Base-by-base conservation (phyloP, 345 rosid genomes). In the Brassica incana region DNA sequence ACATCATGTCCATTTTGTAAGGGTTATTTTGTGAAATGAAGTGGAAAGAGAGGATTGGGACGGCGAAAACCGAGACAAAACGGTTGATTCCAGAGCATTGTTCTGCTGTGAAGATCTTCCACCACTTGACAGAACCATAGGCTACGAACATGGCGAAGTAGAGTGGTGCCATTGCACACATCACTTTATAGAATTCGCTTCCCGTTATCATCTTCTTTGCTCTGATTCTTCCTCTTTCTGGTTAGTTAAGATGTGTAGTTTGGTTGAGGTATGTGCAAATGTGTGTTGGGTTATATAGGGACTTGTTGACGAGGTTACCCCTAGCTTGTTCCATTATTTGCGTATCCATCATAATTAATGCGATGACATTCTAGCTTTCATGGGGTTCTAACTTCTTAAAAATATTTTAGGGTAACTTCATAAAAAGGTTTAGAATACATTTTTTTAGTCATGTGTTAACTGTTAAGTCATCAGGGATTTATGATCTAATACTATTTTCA, bases 71-170 rank as follows among this genome's bases (percentile, higher is more conserved):
- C 23, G 99, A 97, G 52, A 95, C 99, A 64, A 95, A 95, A 23
- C 99, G 97, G 84, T 95, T 95, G 86, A 95, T 95, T 43, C 99
- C 99, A 6, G 99, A 91, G 78, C 99, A 95, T 76, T 95, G 99
- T n/a, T 88, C 89, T 0, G 95, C 92, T 8, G 93, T 84, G 88
- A 95, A 95, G 70, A 95, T 91, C 81, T 91, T 91, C 96, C 97
- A 95, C 97, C 99, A 93, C 73, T 90, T 91, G 63, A 95, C 98
- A 0, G 99, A 95, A 10, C 96, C 97, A 67, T 95, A 95, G 12
- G 99, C 98, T 32, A 93, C 76, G 70, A 88, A 84, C 99, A 95
- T 95, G 80, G 99, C 99, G 86, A 93, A 97, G 84, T 93, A 95
- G 61, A 95, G 99, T 64, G 99, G 99, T 40, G 91, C 95, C 93